Conservation (phyloP, 805 yeast species). For the Candida lessepsii region DNA sequence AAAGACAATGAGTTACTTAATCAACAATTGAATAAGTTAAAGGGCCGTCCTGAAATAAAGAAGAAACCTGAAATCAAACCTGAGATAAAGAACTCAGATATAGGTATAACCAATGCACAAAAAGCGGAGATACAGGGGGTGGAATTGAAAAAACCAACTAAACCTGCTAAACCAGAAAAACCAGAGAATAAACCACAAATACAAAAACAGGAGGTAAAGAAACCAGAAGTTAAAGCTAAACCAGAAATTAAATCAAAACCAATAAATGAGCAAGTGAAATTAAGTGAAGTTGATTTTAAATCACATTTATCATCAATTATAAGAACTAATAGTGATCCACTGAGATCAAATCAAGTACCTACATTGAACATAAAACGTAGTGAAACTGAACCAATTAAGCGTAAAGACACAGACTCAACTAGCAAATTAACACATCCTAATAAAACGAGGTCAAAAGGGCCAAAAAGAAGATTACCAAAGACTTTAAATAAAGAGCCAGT, state of each 20-base stretch:
- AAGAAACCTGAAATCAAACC: constrained; percentile 10
- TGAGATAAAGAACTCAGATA: no score
- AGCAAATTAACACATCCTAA: constrained; percentile 43
- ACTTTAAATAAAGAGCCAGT: constrained; percentile 4
- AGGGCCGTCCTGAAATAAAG: constrained; percentile 11
- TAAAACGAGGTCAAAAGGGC: constrained; percentile 50
- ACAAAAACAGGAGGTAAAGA: background rate
- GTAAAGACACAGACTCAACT: constrained; percentile 13
- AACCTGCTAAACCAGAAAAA: constrained; percentile 7
- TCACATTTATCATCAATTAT: constrained; percentile 26
- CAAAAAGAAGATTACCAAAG: constrained; percentile 48
- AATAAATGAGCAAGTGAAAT: constrained; percentile 6
- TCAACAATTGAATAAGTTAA: constrained; percentile 26
- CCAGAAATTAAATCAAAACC: constrained; percentile 2
- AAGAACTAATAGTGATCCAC: constrained; percentile 30
- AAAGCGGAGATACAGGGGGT: no score
- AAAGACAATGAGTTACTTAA: constrained; percentile 24
- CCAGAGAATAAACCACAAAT: background rate
- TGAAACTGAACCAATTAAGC: constrained; percentile 10
- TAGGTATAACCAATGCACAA: no score
- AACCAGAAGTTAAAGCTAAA: constrained; percentile 10
- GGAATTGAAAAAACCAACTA: no score
- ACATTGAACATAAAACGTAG: constrained; percentile 1
- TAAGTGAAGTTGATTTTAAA: constrained; percentile 17
- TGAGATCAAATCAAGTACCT: constrained; percentile 2